Conservation (phyloP, 371 early-diverging fungal genomes). For the Enterospora canceri region DNA sequence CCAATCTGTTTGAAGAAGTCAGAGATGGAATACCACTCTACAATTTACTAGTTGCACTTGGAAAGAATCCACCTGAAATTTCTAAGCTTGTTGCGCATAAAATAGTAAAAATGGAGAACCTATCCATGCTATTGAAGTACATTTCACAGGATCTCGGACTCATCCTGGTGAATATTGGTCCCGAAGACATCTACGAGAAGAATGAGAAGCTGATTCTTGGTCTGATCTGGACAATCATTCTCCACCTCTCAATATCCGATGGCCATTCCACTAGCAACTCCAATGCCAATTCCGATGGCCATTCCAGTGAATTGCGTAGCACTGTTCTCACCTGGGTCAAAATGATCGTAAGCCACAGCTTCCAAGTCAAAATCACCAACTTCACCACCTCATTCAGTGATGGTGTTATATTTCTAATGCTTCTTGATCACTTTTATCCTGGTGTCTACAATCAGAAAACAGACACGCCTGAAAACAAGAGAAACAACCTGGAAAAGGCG, state of each 20-base stretch:
- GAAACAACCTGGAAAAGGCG: constrained; percentile 70
- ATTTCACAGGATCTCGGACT: constrained; percentile 68
- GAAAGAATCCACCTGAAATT: constrained; percentile 64
- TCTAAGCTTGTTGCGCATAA: constrained; percentile 72
- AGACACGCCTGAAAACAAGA: constrained; percentile 60
- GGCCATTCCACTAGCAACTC: background rate
- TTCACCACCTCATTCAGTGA: constrained; percentile 76
- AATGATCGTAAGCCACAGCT: constrained; percentile 71
- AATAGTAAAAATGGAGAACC: constrained; percentile 84
- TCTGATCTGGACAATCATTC: constrained; percentile 88
- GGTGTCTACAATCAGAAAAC: constrained; percentile 69
- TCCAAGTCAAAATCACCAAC: constrained; percentile 63
- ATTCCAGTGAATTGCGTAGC: constrained; percentile 61
- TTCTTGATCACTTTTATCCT: constrained; percentile 86
- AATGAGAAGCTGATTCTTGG: constrained; percentile 84
- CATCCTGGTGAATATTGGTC: constrained; percentile 73
- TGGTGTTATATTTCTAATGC: constrained; percentile 81
- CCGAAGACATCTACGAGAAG: constrained; percentile 78
- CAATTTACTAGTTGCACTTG: constrained; percentile 57
- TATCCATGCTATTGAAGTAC: constrained; percentile 75
- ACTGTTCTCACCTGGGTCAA: constrained; percentile 79
- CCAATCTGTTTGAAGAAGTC: constrained; percentile 62
- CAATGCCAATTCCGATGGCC: constrained; percentile 14
- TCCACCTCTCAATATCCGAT: constrained; percentile 78
- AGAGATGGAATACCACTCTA: constrained; percentile 62